Conservation (phyloP, 2,329 filamentous ascomycete species). For the Aspergillus tubingensis region DNA sequence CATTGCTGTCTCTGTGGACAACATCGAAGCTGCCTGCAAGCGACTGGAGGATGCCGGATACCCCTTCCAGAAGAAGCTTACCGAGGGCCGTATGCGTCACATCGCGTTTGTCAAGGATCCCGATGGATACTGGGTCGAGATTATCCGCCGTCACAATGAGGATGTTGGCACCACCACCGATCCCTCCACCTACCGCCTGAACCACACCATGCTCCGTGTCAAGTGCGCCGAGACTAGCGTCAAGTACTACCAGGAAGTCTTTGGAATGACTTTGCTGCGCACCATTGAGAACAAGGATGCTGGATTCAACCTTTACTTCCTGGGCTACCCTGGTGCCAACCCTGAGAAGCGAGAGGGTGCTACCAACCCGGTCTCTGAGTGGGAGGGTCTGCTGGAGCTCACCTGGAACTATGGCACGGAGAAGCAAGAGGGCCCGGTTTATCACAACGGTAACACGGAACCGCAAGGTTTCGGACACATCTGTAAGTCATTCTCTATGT, state of each 20-base stretch:
- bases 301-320: conserved; percentile 89
- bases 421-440: conserved; percentile 76
- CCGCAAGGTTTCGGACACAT: conserved; percentile 96
- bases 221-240: conserved; percentile 76
- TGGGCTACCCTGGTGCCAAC: conserved; percentile 70
- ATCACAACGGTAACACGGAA: conserved; percentile 89
- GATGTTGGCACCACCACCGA: conserved; percentile 74
- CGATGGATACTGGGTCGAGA: conserved; percentile 71
- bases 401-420: conserved; percentile 80
- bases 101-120: conserved; percentile 92
- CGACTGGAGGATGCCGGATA: conserved; percentile 88
- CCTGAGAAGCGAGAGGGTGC: conserved; percentile 52
- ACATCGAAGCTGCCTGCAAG: conserved; percentile 86
- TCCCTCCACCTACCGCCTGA: conserved; percentile 68
- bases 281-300: conserved; percentile 69
- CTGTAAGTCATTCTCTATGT: conserved; percentile 56
- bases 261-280: conserved; percentile 84
- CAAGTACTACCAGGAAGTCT: conserved; percentile 78
- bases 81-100: conserved; percentile 80
- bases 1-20: conserved; percentile 78
- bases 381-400: conserved; percentile 84
- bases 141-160: conserved; percentile 69
- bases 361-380: conserved; percentile 62
- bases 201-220: conserved; percentile 80
- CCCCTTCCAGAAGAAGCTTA: conserved; percentile 91